These are phyloP conservation scores for Pichia rugopelliculosa DNA, from an alignment of 805 yeast species.

Conservation along the genomic window DNA sequence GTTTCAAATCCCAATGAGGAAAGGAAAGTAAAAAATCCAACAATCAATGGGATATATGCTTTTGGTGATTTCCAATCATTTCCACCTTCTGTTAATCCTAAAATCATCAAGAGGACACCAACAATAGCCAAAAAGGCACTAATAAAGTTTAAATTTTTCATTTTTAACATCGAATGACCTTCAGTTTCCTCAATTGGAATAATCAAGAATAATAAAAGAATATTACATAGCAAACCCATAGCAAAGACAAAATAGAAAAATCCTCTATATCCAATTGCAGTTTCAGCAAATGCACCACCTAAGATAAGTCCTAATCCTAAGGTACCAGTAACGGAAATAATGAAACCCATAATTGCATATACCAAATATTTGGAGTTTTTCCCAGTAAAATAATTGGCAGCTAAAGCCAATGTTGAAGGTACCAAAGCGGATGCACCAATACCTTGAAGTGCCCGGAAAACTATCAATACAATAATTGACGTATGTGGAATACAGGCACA, in stretches of 20 bases:
- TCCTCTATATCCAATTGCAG: constrained; percentile 34
- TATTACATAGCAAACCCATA: constrained; percentile 12
- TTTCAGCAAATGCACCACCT: constrained; percentile 38
- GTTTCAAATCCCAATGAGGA: constrained; percentile 28
- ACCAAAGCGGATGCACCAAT: constrained; percentile 35
- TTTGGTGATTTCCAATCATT: constrained; percentile 34
- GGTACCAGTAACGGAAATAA: constrained; percentile 21
- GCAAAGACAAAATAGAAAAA: constrained; percentile 34
- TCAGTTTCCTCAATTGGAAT: constrained; percentile 26
- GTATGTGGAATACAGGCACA: constrained; percentile 29
- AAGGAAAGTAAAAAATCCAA: constrained; percentile 31
- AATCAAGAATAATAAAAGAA: constrained; percentile 18
- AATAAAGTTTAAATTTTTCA: constrained; percentile 29
- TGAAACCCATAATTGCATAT: constrained; percentile 12
- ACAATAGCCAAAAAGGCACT: constrained; percentile 29
- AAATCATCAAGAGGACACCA: constrained; percentile 32
- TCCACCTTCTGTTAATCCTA: constrained; percentile 42
- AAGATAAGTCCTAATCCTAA: constrained; percentile 35
- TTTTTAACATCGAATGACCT: constrained; percentile 16
- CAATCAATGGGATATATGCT: constrained; percentile 34
- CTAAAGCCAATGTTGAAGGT: constrained; percentile 25
- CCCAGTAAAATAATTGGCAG: constrained; percentile 20
- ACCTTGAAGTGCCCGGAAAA: constrained; percentile 41
- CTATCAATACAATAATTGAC: constrained; percentile 30
- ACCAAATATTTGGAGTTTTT: constrained; percentile 7